These are phyloP conservation scores for Zizania latifolia DNA, from an alignment of 176 grass and related monocot genomes.

Conservation along the genomic window DNA sequence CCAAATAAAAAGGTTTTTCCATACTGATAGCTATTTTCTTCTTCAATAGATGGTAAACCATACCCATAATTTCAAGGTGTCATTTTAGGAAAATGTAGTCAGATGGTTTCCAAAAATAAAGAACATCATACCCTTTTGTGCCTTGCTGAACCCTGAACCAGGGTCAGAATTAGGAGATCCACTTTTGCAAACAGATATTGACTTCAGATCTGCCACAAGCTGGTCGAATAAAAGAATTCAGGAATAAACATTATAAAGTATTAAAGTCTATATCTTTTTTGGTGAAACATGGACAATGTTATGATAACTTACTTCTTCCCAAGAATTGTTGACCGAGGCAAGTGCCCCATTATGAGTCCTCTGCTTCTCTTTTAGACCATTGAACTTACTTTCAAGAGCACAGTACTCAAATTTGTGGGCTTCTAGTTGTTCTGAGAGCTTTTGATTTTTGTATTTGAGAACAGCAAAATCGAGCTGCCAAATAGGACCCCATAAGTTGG, in stretches of 20 bases:
- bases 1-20: slow-evolving; percentile 3
- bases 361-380: slow-evolving; percentile 64
- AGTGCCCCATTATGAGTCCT: slow-evolving; percentile 45
- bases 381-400: slow-evolving; percentile 66
- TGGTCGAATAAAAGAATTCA: slow-evolving; percentile 24
- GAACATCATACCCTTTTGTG: slow-evolving; percentile 27
- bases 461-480: slow-evolving; percentile 80
- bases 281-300: neutral
- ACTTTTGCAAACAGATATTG: slow-evolving; percentile 41
- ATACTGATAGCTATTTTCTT: neutral
- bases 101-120: neutral
- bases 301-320: slow-evolving; percentile 46
- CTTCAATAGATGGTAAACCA: neutral
- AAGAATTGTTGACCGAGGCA: slow-evolving; percentile 45
- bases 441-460: slow-evolving; percentile 89
- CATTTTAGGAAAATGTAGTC: slow-evolving; percentile 21
- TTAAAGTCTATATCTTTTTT: too few relatives aligned
- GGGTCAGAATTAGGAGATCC: slow-evolving; percentile 27
- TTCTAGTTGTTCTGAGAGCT: slow-evolving; percentile 83
- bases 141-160: slow-evolving; percentile 27
- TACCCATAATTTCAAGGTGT: neutral
- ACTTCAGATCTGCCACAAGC: slow-evolving; percentile 54
- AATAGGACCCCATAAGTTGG: slow-evolving; percentile 5
- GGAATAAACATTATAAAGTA: neutral
- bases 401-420: slow-evolving; percentile 63